A percentile compares a stretch with the other conserved stretches of the same genome.
These are phyloP conservation scores for Calonectria multiphialidica DNA, from an alignment of 2,329 filamentous ascomycete species.

Conservation along the genomic window DNA sequence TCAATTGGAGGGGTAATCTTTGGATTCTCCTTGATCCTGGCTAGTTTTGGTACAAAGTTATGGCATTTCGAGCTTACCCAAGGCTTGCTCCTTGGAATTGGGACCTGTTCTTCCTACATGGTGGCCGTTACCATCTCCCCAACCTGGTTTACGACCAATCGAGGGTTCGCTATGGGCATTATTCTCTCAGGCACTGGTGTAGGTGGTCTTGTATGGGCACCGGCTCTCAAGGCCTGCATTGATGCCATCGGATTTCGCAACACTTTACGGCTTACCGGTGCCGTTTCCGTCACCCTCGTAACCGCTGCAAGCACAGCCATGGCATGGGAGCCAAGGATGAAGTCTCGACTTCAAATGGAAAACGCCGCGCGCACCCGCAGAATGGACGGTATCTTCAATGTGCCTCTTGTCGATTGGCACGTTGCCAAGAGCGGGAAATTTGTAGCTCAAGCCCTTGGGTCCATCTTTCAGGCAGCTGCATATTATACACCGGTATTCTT, in stretches of 20 bases:
- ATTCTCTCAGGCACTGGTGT: constrained; percentile 13
- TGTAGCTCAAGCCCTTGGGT: neutral
- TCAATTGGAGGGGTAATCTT: constrained; percentile 1
- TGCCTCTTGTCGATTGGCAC: neutral
- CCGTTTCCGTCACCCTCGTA: neutral
- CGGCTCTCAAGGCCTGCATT: neutral
- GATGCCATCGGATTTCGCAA: constrained; percentile 11
- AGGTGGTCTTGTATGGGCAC: constrained; percentile 19
- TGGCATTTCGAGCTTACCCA: constrained; percentile 21
- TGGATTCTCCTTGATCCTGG: constrained; percentile 10
- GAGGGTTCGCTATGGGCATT: constrained; percentile 11
- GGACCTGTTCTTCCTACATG: constrained; percentile 10
- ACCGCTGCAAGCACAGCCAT: neutral
- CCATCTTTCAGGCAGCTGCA: constrained; percentile 10
- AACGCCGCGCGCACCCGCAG: neutral
- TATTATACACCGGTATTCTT: constrained; percentile 19
- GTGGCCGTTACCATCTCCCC: constrained; percentile 4
- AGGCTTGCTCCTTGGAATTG: constrained; percentile 12
- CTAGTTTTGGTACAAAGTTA: constrained; percentile 6
- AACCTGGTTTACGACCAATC: neutral
- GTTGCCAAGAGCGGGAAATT: constrained; percentile 2
- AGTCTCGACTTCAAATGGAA: neutral
- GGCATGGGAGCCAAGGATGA: constrained; percentile 9
- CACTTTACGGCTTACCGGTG: constrained; percentile 2
- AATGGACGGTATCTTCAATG: neutral